Percentiles rank a stretch among this genome's conserved stretches.
Conservation (phyloP, 2,329 filamentous ascomycete genomes). For the Aspergillus sp. region DNA sequence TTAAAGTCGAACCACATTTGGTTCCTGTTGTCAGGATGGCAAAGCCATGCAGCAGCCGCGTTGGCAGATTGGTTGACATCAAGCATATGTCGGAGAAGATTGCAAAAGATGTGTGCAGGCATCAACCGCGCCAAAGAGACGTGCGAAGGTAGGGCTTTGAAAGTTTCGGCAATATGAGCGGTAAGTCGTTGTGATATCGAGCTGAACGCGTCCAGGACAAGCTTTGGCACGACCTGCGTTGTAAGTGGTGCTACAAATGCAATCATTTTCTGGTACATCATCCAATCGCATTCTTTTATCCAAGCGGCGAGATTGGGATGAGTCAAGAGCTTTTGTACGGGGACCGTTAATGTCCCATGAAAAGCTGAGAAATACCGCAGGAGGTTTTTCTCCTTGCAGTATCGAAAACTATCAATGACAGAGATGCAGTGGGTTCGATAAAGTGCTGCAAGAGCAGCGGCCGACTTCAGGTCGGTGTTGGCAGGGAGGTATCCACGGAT, state of each 20-base stretch:
- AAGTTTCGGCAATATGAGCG: conserved; percentile 75
- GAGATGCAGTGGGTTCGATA: conserved; percentile 96
- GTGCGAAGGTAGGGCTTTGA: conserved; percentile 78
- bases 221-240: conserved; percentile 83
- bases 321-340: conserved; percentile 86
- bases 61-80: conserved; percentile 92
- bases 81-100: conserved; percentile 77
- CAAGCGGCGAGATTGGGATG: conserved; percentile 77
- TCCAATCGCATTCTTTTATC: conserved; percentile 93
- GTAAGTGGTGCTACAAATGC: conserved; percentile 84
- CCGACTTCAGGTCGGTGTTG: conserved; percentile 81
- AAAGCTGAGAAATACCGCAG: conserved; percentile 94
- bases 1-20: conserved; percentile 90
- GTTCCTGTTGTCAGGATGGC: conserved; percentile 80
- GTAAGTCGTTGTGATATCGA: conserved; percentile 81
- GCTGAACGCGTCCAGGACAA: conserved; percentile 79
- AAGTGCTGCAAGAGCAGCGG: conserved; percentile 76
- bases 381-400: conserved; percentile 94
- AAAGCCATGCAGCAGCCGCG: conserved; percentile 87
- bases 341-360: conserved; percentile 92
- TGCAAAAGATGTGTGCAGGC: conserved; percentile 83
- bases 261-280: conserved; percentile 96
- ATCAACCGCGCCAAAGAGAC: conserved; percentile 82
- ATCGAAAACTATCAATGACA: conserved; percentile 89
- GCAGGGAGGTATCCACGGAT: conserved; percentile 76